Evolutionary conservation across 2,329 filamentous ascomycete genomes (phyloP), one percentile per base, ranked within the genome.

Genomic region (Tolypocladium tundrense): DNA sequence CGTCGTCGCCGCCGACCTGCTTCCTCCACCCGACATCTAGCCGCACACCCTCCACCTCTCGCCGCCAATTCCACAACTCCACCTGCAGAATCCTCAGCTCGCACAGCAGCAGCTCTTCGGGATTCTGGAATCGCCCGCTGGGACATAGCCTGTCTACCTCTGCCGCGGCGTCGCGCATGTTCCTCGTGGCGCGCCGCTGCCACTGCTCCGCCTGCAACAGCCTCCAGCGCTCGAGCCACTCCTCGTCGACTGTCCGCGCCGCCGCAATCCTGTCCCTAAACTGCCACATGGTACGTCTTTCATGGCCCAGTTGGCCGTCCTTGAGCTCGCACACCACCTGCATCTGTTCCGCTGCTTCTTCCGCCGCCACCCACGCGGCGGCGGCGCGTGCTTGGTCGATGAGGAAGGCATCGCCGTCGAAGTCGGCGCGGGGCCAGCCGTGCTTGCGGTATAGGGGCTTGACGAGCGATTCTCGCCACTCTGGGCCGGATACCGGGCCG

Each of bases 401-500:
- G 13, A 51, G 35, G 37, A 66, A 65, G n/a, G 59, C 64, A 14
- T 65, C 60, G 21, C 59, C 61, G 43, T 63, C 58, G 53, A 65
- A 65, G 27, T 60, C 42, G 5, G 53, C 53, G 16, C 57, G 14
- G 1, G 60, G 63, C 64, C 64, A 66, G 27, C 63, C 64, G 43
- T 64, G 58, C 39, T 65, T 63, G 53, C 39, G 54, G 50, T 63
- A 64, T 6, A 65, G 33, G 1, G 58, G 55, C 16, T 51, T 58
- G 50, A 59, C 42, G 3, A 59, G 2, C 3, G 1, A 56, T 33
- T 31, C 6, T 31, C 27, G 27, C 59, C 60, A 62, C 19, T 53
- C 55, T 7, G 31, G 31, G 19, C 31, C 35, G n/a, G 55, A 52
- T 4, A 52, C 35, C 45, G 31, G 5, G 42, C 45, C 43, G 21